Evolutionary conservation across 768 basidiomycete species (phyloP).

Genomic region (Russula abietina): DNA sequence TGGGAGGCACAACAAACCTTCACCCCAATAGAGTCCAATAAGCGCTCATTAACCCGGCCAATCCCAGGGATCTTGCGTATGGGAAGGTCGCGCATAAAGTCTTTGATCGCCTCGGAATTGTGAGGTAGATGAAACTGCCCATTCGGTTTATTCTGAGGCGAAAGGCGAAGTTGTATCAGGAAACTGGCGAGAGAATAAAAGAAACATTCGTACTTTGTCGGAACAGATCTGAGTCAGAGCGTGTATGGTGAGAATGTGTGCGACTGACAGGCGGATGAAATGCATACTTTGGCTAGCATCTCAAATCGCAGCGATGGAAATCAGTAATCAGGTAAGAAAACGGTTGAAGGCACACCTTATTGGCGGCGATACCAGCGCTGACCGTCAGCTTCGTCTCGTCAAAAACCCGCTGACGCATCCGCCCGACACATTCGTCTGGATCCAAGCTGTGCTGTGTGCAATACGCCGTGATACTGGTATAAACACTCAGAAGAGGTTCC

Average conservation of each 20-base stretch:
- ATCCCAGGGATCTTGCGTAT: slow-evolving; percentile 88
- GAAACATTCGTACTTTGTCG: slow-evolving; percentile 53
- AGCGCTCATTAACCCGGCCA: slow-evolving; percentile 83
- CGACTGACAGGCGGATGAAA: not conserved
- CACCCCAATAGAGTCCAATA: slow-evolving; percentile 82
- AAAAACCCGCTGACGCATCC: slow-evolving; percentile 69
- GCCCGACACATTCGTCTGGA: slow-evolving; percentile 67
- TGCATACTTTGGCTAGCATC: slow-evolving; percentile 85
- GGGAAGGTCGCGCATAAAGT: slow-evolving; percentile 75
- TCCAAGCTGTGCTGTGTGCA: slow-evolving; percentile 61
- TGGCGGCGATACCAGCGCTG: slow-evolving; percentile 93
- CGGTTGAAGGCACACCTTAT: slow-evolving; percentile 54
- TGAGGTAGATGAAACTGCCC: slow-evolving; percentile 80
- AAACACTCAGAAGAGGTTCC: not conserved
- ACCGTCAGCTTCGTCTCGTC: slow-evolving; percentile 81
- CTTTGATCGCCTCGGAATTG: slow-evolving; percentile 52
- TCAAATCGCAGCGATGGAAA: slow-evolving; percentile 27
- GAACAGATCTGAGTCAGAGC: slow-evolving; percentile 67
- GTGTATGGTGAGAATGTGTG: not conserved
- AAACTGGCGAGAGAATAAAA: not conserved
- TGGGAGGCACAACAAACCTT: slow-evolving; percentile 43
- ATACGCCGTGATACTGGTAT: slow-evolving; percentile 70
- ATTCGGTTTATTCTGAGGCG: slow-evolving; percentile 80
- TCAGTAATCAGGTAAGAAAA: slow-evolving; percentile 14
- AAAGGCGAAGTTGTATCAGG: not conserved